Conservation (phyloP, 331 rosid species). For the Ulmus americana region DNA sequence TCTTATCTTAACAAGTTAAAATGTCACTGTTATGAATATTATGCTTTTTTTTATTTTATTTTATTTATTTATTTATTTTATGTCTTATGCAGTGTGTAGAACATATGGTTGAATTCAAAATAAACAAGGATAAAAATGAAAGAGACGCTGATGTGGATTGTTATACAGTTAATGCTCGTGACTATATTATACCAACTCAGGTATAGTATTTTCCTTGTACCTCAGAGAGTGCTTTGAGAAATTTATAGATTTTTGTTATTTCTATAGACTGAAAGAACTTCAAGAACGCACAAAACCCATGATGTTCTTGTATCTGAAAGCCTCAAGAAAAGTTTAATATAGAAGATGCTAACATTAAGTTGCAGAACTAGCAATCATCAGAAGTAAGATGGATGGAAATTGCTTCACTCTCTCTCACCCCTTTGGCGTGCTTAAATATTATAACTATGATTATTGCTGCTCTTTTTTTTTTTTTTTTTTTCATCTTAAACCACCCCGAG, state of each 20-base stretch:
- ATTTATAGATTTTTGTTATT: too few relatives aligned
- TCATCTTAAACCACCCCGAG: neutral
- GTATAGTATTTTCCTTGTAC: conserved; percentile 22
- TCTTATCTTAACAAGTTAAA: neutral
- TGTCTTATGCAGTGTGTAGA: conserved; percentile 71
- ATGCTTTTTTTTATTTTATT: neutral
- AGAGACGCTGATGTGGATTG: conserved; percentile 34
- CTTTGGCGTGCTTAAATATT: too few relatives aligned
- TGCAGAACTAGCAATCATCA: too few relatives aligned
- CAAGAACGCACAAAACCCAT: too few relatives aligned
- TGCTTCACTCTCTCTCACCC: neutral
- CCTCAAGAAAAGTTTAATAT: neutral
- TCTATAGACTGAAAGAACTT: too few relatives aligned
- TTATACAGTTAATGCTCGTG: conserved; percentile 71
- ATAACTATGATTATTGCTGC: too few relatives aligned
- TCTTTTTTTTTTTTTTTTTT: neutral
- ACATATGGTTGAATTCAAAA: conserved; percentile 66
- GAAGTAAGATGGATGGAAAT: too few relatives aligned
- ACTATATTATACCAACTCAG: conserved; percentile 80
- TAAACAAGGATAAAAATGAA: conserved; percentile 45
- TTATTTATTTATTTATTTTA: conserved; percentile 5
- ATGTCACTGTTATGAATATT: conserved; percentile 10
- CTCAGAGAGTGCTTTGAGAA: neutral
- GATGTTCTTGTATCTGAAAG: neutral
- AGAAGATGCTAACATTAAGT: neutral